Conservation (phyloP, 2,329 filamentous ascomycete genomes). For the Colletotrichum sojae region DNA sequence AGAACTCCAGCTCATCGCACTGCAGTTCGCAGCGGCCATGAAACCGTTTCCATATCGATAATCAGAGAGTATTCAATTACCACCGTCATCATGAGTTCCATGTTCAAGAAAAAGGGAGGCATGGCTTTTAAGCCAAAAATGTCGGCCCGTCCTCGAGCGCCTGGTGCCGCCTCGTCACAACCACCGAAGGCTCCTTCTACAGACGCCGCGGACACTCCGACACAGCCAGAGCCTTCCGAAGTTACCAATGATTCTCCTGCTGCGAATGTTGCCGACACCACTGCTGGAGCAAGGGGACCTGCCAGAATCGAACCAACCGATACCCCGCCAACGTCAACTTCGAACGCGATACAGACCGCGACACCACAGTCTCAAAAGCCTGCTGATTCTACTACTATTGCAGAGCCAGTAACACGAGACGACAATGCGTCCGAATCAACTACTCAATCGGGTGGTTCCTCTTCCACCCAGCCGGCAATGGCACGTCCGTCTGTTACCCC, state of each 20-base stretch:
- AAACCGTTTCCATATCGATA: slow-evolving; percentile 8
- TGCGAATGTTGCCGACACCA: neutral
- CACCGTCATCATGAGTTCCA: slow-evolving; percentile 70
- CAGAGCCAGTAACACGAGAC: neutral
- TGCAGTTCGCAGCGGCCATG: slow-evolving; percentile 20
- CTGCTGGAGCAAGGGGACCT: slow-evolving; percentile 1
- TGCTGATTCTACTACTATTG: neutral
- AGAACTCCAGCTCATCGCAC: slow-evolving; percentile 1
- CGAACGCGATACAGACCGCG: neutral
- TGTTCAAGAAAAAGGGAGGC: slow-evolving; percentile 76
- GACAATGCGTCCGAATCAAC: neutral
- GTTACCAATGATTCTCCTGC: neutral
- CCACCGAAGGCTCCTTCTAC: slow-evolving; percentile 47
- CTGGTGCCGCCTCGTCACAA: slow-evolving; percentile 55
- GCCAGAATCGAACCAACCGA: neutral
- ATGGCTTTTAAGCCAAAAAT: slow-evolving; percentile 80
- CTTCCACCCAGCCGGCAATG: neutral
- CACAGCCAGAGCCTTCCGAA: slow-evolving; percentile 2
- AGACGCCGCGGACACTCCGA: slow-evolving; percentile 22
- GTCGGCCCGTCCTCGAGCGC: slow-evolving; percentile 67
- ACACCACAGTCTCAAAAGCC: slow-evolving; percentile 11
- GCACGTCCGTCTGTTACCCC: neutral
- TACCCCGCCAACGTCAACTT: slow-evolving; percentile 36
- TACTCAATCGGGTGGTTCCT: neutral
- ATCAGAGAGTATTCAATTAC: slow-evolving; percentile 5